Conservation (phyloP, 2,329 filamentous ascomycete species). For the Clathrospora elynae region DNA sequence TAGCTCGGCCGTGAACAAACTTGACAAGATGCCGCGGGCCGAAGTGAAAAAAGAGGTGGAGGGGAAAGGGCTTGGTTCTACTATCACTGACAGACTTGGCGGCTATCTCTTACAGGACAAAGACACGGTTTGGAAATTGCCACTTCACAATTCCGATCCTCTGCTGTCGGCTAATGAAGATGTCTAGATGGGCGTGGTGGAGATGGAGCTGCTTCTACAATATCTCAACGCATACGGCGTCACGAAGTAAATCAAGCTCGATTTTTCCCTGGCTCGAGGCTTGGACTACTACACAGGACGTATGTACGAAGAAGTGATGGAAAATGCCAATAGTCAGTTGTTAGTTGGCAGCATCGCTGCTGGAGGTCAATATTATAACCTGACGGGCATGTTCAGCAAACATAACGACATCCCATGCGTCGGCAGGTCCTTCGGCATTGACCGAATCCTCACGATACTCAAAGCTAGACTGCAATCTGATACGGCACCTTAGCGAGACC, state of each 20-base stretch:
- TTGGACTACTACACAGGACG: conserved; percentile 86
- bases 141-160: conserved; percentile 65
- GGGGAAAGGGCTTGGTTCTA: conserved; percentile 75
- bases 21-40: conserved; percentile 85
- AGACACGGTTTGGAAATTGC: conserved; percentile 61
- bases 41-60: conserved; percentile 90
- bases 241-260: conserved; percentile 75
- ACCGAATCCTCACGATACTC: conserved; percentile 86
- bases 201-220: conserved; percentile 76
- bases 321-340: conserved; percentile 60
- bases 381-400: conserved; percentile 85
- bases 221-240: conserved; percentile 78
- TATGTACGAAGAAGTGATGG: conserved; percentile 83
- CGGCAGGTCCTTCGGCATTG: conserved; percentile 85
- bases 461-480: conserved; percentile 72
- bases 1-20: conserved; percentile 87
- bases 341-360: conserved; percentile 60
- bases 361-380: conserved; percentile 72
- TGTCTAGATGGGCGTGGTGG: conserved; percentile 76
- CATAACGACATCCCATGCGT: conserved; percentile 87
- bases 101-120: conserved; percentile 74
- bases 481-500: conserved; percentile 63
- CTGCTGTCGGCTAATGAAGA: conserved; percentile 70
- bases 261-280: conserved; percentile 82
- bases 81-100: conserved; percentile 83